Evolutionary conservation across 2,329 filamentous ascomycete genomes (phyloP).

Genomic region (Xylaria arbuscula): DNA sequence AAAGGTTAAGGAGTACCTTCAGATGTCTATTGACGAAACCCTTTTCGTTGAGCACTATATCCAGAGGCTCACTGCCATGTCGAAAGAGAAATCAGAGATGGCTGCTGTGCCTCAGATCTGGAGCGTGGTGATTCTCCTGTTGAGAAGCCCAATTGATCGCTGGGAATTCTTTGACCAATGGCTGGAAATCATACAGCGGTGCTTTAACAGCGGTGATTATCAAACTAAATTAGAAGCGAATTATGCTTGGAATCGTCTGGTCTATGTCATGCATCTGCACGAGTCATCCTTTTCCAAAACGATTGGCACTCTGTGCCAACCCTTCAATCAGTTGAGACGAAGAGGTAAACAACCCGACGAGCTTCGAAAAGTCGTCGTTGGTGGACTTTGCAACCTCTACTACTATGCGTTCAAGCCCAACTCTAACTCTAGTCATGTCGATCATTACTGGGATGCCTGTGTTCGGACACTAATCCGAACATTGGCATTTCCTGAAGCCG

Average conservation of each 20-base stretch:
- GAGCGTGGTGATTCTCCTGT: slow-evolving; percentile 82
- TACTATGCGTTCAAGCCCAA: slow-evolving; percentile 85
- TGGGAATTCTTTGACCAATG: slow-evolving; percentile 82
- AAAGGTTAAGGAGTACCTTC: slow-evolving; percentile 72
- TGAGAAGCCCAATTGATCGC: slow-evolving; percentile 72
- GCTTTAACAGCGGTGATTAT: slow-evolving; percentile 82
- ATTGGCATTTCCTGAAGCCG: slow-evolving; percentile 57
- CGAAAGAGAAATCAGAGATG: slow-evolving; percentile 70
- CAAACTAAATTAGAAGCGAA: slow-evolving; percentile 80
- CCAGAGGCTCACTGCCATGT: slow-evolving; percentile 74
- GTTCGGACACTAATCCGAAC: slow-evolving; percentile 72
- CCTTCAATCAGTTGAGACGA: slow-evolving; percentile 76
- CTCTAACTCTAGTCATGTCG: slow-evolving; percentile 72
- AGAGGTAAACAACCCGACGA: slow-evolving; percentile 70
- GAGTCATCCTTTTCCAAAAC: slow-evolving; percentile 69
- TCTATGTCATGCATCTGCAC: slow-evolving; percentile 77
- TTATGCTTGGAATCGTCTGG: slow-evolving; percentile 85
- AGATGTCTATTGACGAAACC: slow-evolving; percentile 66
- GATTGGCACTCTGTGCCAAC: slow-evolving; percentile 67
- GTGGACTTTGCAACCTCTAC: slow-evolving; percentile 80
- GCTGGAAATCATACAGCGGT: slow-evolving; percentile 81
- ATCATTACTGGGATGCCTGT: slow-evolving; percentile 81
- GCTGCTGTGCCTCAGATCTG: slow-evolving; percentile 85
- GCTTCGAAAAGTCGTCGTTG: slow-evolving; percentile 68
- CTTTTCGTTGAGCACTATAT: slow-evolving; percentile 78